These are phyloP conservation scores for Xylaria telfairii DNA, from an alignment of 495 filamentous ascomycete species.

Conservation along the genomic window DNA sequence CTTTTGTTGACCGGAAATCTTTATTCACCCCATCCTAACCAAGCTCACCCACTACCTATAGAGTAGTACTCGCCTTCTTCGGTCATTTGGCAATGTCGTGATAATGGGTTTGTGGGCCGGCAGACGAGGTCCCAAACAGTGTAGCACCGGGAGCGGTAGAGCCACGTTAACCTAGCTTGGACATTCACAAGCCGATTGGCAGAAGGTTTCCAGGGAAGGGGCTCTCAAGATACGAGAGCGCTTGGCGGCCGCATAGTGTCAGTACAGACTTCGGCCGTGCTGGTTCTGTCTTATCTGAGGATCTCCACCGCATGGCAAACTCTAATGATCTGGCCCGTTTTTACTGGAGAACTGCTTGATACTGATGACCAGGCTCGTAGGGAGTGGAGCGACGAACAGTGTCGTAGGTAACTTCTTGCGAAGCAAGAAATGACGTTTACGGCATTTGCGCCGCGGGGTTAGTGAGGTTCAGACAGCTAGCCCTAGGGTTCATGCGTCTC, in stretches of 20 bases:
- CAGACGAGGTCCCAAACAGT: slow-evolving; percentile 11
- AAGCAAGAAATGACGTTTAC: too few relatives aligned
- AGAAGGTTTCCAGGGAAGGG: slow-evolving; percentile 6
- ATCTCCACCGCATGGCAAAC: slow-evolving; percentile 9
- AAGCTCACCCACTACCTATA: not conserved
- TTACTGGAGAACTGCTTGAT: not conserved
- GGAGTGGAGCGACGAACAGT: slow-evolving; percentile 3
- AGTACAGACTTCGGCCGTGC: not conserved
- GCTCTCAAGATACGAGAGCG: slow-evolving; percentile 5
- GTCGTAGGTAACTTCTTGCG: too few relatives aligned
- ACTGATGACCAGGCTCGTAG: not conserved
- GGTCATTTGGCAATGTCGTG: slow-evolving; percentile 19
- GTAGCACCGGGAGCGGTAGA: slow-evolving; percentile 14
- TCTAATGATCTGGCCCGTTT: not conserved
- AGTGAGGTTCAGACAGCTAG: not conserved
- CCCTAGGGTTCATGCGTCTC: not conserved
- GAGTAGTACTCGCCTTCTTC: not conserved
- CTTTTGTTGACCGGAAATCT: not conserved
- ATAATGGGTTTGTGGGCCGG: slow-evolving; percentile 11
- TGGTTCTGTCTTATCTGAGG: slow-evolving; percentile 16
- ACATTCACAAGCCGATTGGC: slow-evolving; percentile 18
- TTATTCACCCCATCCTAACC: not conserved
- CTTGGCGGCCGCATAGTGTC: slow-evolving; percentile 1
- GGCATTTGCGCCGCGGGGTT: not conserved
- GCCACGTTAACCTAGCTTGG: not conserved